phyloP scores from a whole-genome alignment of 202 grass and related monocot genomes.

The Zizania palustris region DNA sequence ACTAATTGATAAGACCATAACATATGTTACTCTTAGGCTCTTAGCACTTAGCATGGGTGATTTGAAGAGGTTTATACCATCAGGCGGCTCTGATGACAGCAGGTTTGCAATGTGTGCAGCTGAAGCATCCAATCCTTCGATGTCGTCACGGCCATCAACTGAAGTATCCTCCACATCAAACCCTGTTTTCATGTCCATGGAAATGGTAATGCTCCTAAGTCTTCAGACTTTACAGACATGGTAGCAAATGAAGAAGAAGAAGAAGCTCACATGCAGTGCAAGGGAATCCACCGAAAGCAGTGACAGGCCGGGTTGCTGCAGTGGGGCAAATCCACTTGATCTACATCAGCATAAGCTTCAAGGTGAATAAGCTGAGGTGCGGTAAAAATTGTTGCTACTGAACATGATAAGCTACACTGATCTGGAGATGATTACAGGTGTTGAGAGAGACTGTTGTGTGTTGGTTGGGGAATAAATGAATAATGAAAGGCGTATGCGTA shows the following conservation, averaged over 20 bases:
- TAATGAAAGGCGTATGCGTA: constrained; percentile 24
- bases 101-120: constrained; percentile 84
- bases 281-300: constrained; percentile 82
- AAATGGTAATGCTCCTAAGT: not conserved
- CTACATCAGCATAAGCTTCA: constrained; percentile 52
- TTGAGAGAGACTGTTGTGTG: constrained; percentile 8
- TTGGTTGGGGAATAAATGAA: constrained; percentile 42
- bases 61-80: constrained; percentile 42
- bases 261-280: constrained; percentile 78
- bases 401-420: constrained; percentile 21
- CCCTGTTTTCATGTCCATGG: constrained; percentile 49
- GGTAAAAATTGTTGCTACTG: not conserved
- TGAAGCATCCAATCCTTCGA: constrained; percentile 80
- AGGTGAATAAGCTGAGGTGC: constrained; percentile 38
- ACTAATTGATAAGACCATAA: not conserved
- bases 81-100: constrained; percentile 70
- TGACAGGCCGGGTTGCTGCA: constrained; percentile 63
- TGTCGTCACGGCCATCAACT: constrained; percentile 75
- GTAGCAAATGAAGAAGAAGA: not conserved
- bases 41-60: not conserved
- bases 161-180: constrained; percentile 76
- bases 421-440: constrained; percentile 17
- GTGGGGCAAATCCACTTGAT: constrained; percentile 97
- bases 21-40: not conserved
- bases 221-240: constrained; percentile 7